Conservation (phyloP, 768 basidiomycete species). For the Lepiota venenata region DNA sequence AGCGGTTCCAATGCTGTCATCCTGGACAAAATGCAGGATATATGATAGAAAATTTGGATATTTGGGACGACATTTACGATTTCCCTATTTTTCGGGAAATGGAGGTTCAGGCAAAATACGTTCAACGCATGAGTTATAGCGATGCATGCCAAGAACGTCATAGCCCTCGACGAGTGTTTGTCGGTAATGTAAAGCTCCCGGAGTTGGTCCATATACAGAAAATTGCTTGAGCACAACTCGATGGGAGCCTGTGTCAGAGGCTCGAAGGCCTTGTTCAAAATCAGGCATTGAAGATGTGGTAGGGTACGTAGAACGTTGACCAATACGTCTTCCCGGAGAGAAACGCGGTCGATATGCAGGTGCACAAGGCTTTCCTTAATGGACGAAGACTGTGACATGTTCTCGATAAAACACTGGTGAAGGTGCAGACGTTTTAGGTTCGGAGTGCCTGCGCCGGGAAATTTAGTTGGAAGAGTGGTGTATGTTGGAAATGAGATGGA, state of each 20-base stretch:
- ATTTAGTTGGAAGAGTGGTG: not conserved
- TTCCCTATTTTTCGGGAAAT: not conserved
- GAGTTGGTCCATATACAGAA: not conserved
- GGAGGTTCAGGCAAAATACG: not conserved
- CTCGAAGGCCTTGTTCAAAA: not conserved
- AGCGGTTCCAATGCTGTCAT: not conserved
- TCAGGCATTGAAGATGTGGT: not conserved
- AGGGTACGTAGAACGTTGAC: not conserved
- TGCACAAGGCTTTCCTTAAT: not conserved
- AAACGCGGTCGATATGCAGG: not conserved
- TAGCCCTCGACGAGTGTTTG: not conserved
- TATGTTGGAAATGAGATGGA: not conserved
- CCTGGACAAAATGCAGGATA: not conserved
- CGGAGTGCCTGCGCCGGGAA: not conserved
- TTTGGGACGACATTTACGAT: not conserved
- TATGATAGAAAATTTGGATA: not conserved
- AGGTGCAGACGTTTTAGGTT: not conserved
- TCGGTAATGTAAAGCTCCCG: not conserved
- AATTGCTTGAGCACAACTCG: not conserved
- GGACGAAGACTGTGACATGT: not conserved
- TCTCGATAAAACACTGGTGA: not conserved
- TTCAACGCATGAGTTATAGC: not conserved
- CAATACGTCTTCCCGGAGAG: not conserved
- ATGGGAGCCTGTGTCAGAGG: not conserved
- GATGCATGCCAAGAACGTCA: not conserved